Conservation (phyloP, 2,329 filamentous ascomycete genomes). For the Sclerotinia nivalis region DNA sequence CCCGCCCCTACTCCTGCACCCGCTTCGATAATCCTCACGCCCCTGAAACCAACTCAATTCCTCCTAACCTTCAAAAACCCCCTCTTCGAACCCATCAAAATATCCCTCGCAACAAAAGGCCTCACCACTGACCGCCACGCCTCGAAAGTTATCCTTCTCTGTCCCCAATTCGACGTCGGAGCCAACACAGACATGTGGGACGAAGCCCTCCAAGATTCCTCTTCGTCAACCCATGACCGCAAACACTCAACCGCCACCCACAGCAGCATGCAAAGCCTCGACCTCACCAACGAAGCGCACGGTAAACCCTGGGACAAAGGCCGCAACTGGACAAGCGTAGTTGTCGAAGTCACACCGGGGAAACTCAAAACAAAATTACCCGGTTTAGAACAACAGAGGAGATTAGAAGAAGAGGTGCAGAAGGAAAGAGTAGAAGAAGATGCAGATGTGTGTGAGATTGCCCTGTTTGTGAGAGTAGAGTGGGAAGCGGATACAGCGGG, state of each 20-base stretch:
- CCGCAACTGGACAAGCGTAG: slow-evolving; percentile 91
- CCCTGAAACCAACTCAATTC: slow-evolving; percentile 66
- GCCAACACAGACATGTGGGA: slow-evolving; percentile 95
- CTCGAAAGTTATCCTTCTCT: slow-evolving; percentile 85
- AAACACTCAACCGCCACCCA: slow-evolving; percentile 15
- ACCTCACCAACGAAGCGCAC: slow-evolving; percentile 19
- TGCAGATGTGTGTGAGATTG: slow-evolving; percentile 68
- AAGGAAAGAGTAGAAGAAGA: slow-evolving; percentile 22
- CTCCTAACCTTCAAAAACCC: slow-evolving; percentile 91
- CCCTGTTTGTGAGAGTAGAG: slow-evolving; percentile 88
- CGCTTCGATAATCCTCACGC: slow-evolving; percentile 29
- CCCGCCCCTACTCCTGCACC: slow-evolving; percentile 1
- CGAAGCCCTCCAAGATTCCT: slow-evolving; percentile 58
- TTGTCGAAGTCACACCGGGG: slow-evolving; percentile 80
- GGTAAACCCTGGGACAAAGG: slow-evolving; percentile 97
- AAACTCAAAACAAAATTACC: slow-evolving; percentile 40
- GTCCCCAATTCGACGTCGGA: slow-evolving; percentile 90
- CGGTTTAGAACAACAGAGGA: slow-evolving; percentile 48
- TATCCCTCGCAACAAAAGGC: slow-evolving; percentile 83
- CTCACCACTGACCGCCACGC: slow-evolving; percentile 74
- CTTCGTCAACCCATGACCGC: neutral
- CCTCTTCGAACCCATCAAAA: slow-evolving; percentile 84
- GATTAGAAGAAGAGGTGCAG: slow-evolving; percentile 52
- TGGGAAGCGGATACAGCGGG: slow-evolving; percentile 73
- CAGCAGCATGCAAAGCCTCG: slow-evolving; percentile 15